phyloP scores from a whole-genome alignment of 495 filamentous ascomycete genomes.

The Lineolata rhizophorae region DNA sequence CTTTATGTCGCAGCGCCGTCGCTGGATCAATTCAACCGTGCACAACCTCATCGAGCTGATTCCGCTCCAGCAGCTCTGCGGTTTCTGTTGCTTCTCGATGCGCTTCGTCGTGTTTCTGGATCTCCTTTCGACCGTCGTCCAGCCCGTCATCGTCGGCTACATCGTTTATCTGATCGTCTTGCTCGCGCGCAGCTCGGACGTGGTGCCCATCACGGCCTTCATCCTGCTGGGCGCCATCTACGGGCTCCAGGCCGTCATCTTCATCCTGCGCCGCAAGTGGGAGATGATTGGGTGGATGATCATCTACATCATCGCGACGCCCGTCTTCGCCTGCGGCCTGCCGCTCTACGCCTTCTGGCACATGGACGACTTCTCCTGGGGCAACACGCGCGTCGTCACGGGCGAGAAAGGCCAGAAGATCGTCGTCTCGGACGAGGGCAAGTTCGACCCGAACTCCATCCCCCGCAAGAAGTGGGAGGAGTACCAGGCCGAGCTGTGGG shows the following conservation, averaged over 20 bases:
- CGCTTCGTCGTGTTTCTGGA: conserved; percentile 94
- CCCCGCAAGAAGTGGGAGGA: conserved; percentile 98
- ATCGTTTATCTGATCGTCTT: conserved; percentile 73
- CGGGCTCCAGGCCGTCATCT: conserved; percentile 91
- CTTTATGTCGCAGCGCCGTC: conserved; percentile 91
- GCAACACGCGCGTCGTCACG: conserved; percentile 91
- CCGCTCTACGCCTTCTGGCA: conserved; percentile 97
- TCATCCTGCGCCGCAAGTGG: conserved; percentile 90
- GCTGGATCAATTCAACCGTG: conserved; percentile 98
- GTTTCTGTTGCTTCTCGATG: conserved; percentile 99
- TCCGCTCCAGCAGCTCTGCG: conserved; percentile 78
- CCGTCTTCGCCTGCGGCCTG: conserved; percentile 75
- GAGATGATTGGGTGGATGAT: conserved; percentile 99
- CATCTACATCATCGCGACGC: conserved; percentile 78
- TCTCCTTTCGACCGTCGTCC: conserved; percentile 72
- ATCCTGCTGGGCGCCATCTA: conserved; percentile 85
- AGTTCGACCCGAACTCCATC: conserved; percentile 84
- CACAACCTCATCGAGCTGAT: conserved; percentile 96
- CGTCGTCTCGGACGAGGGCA: conserved; percentile 91
- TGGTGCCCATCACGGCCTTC: conserved; percentile 65
- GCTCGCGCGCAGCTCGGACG: conserved; percentile 31
- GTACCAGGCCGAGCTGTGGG: conserved; percentile 94
- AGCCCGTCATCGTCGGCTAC: conserved; percentile 83
- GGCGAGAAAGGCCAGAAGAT: conserved; percentile 85
- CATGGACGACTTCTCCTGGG: conserved; percentile 99